phyloP scores from a whole-genome alignment of 139 green algal genomes.

The Chlamydomonas asymmetrica region DNA sequence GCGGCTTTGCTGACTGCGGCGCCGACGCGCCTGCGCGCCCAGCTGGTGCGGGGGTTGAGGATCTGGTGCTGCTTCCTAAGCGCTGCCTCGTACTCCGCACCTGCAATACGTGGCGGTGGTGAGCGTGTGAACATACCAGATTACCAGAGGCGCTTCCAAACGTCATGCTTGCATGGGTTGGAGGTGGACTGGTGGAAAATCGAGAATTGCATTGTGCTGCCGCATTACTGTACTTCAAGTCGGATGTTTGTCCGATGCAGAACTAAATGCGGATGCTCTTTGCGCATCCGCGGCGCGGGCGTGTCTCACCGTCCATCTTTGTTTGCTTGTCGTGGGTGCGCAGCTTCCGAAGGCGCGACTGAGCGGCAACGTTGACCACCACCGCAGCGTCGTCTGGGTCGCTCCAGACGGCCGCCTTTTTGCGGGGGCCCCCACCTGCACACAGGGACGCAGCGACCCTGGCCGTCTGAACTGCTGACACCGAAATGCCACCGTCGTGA shows the following conservation, averaged over 20 bases:
- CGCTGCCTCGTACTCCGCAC: constrained; percentile 69
- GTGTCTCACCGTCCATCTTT: constrained; percentile 44
- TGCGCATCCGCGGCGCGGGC: too few relatives aligned
- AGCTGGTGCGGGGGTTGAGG: constrained; percentile 69
- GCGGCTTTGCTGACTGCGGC: too few relatives aligned
- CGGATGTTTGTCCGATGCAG: too few relatives aligned
- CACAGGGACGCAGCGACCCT: neutral
- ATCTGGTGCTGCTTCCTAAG: constrained; percentile 71
- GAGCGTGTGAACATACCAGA: too few relatives aligned
- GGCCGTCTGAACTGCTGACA: neutral
- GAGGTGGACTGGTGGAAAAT: too few relatives aligned
- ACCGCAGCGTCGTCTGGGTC: constrained; percentile 64
- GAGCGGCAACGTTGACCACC: constrained; percentile 54
- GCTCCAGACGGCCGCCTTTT: constrained; percentile 55
- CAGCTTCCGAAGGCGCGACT: constrained; percentile 68
- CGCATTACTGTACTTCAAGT: too few relatives aligned
- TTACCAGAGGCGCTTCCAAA: too few relatives aligned
- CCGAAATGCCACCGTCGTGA: neutral
- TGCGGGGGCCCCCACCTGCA: neutral
- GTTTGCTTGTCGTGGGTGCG: constrained; percentile 57
- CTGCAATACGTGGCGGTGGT: too few relatives aligned
- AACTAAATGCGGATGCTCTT: too few relatives aligned
- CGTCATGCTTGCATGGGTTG: too few relatives aligned
- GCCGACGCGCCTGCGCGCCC: constrained; percentile 46
- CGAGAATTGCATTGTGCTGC: too few relatives aligned